These are phyloP conservation scores for Pleurotus ostreatus DNA, from an alignment of 768 basidiomycete species.

Conservation along the genomic window DNA sequence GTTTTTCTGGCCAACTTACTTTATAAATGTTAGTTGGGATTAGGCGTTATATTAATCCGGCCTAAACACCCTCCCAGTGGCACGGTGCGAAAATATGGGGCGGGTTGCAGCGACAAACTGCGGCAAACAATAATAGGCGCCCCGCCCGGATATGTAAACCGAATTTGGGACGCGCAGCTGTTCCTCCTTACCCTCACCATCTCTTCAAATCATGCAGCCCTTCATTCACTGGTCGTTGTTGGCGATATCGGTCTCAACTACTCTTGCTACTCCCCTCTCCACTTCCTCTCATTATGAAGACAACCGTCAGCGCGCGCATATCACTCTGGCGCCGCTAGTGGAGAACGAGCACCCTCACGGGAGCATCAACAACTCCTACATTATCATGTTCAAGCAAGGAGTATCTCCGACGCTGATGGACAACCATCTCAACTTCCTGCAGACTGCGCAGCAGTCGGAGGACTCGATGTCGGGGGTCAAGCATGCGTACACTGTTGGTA, in stretches of 20 bases:
- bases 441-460: slow-evolving; percentile 50
- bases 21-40: too few relatives aligned
- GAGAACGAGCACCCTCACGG: slow-evolving; percentile 62
- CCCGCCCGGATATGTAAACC: background rate
- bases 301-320: slow-evolving; percentile 33
- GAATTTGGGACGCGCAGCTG: slow-evolving; percentile 4
- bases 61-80: too few relatives aligned
- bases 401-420: slow-evolving; percentile 51
- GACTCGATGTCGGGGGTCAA: slow-evolving; percentile 46
- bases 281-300: slow-evolving; percentile 14
- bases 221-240: slow-evolving; percentile 39
- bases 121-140: background rate
- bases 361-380: slow-evolving; percentile 87
- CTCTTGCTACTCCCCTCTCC: slow-evolving; percentile 39
- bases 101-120: background rate
- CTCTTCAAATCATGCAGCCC: slow-evolving; percentile 38
- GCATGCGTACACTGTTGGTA: slow-evolving; percentile 65
- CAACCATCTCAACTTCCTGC: slow-evolving; percentile 79
- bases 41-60: too few relatives aligned
- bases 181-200: slow-evolving; percentile 12
- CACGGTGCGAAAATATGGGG: too few relatives aligned
- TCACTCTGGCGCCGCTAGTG: slow-evolving; percentile 58
- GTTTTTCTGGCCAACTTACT: too few relatives aligned
- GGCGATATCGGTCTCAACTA: slow-evolving; percentile 34
- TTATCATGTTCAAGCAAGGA: slow-evolving; percentile 82